Evolutionary conservation across 1,139 yeast species (phyloP).

Genomic region (Blastobotrys indianensis): DNA sequence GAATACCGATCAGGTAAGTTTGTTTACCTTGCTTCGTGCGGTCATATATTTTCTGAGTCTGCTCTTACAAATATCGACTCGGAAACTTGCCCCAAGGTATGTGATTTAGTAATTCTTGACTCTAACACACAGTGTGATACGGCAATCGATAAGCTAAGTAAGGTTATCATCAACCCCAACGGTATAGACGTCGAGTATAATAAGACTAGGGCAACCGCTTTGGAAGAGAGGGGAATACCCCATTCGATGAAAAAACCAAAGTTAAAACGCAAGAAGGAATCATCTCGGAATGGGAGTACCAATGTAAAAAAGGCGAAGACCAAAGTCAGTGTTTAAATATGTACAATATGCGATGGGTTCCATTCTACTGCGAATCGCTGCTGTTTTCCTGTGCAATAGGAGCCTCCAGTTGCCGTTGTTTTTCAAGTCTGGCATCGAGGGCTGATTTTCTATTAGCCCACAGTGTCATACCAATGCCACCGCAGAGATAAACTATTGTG

Average conservation of each 20-base stretch:
- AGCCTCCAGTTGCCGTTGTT: slow-evolving; percentile 2
- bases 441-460: slow-evolving; percentile 42
- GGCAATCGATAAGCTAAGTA: slow-evolving; percentile 30
- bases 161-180: slow-evolving; percentile 37
- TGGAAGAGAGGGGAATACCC: slow-evolving; percentile 37
- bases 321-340: background rate
- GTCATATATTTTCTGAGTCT: slow-evolving; percentile 46
- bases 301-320: slow-evolving; percentile 3
- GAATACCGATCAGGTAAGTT: slow-evolving; percentile 35
- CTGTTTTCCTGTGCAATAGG: background rate
- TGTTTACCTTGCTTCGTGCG: slow-evolving; percentile 48
- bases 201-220: slow-evolving; percentile 34
- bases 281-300: slow-evolving; percentile 1
- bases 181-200: slow-evolving; percentile 26
- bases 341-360: slow-evolving; percentile 1
- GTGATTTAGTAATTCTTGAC: background rate
- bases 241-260: slow-evolving; percentile 45
- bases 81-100: slow-evolving; percentile 32
- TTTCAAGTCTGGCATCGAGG: slow-evolving; percentile 5
- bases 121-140: slow-evolving; percentile 31
- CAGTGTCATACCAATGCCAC: slow-evolving; percentile 57
- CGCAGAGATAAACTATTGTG: slow-evolving; percentile 42
- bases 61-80: slow-evolving; percentile 34
- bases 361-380: background rate
- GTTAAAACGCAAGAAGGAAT: slow-evolving; percentile 17